A percentile compares a stretch with the other conserved stretches of the same genome.
Evolutionary conservation across 768 basidiomycete genomes (phyloP).

Genomic region (Mycena kentingensis): DNA sequence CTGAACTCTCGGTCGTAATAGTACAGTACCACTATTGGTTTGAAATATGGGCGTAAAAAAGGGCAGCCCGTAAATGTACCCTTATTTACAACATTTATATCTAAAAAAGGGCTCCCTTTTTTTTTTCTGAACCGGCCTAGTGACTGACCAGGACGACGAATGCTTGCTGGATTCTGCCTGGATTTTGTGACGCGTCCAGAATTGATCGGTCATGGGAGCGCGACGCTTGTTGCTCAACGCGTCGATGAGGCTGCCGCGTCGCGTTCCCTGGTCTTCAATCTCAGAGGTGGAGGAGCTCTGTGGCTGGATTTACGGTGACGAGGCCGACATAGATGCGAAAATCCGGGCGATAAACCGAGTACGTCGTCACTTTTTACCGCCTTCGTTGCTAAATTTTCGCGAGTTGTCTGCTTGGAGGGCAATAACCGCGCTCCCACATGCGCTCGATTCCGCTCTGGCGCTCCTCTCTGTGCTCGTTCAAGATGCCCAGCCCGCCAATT

Average conservation of each 20-base stretch:
- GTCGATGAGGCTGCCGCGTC: constrained; percentile 80
- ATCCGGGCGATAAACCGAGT: constrained; percentile 65
- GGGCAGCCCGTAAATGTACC: too few species aligned
- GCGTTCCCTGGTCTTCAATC: constrained; percentile 76
- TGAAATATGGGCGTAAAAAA: too few species aligned
- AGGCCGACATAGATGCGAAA: constrained; percentile 59
- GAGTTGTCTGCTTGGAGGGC: constrained; percentile 82
- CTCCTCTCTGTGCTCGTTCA: constrained; percentile 61
- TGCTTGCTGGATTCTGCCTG: too few species aligned
- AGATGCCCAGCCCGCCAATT: constrained; percentile 40
- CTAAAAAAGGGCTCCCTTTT: too few species aligned
- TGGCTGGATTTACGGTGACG: constrained; percentile 72
- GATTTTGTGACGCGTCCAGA: too few species aligned
- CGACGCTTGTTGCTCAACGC: too few species aligned
- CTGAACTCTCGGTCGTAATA: too few species aligned
- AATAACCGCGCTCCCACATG: constrained; percentile 76
- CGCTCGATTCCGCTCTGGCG: constrained; percentile 71
- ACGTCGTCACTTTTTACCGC: constrained; percentile 26
- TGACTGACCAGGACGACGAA: too few species aligned
- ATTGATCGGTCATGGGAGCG: too few species aligned
- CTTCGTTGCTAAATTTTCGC: constrained; percentile 10
- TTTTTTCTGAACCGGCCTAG: too few species aligned
- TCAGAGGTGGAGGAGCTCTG: constrained; percentile 76
- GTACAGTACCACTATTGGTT: too few species aligned
- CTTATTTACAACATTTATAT: too few species aligned